Evolutionary conservation across 1,139 yeast genomes (phyloP).

Genomic region (Sugiyamaella novakii): DNA sequence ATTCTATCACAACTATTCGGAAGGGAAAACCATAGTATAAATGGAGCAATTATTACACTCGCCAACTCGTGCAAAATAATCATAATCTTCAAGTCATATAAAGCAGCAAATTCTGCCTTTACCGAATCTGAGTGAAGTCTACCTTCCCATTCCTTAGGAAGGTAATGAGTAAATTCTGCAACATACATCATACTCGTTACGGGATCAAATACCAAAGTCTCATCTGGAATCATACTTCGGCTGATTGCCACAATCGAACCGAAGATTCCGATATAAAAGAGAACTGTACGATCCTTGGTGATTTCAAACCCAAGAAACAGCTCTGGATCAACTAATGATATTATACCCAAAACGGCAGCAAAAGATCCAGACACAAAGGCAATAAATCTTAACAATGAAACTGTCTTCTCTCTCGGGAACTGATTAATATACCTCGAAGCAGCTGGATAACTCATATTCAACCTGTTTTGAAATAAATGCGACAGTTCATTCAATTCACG

Average conservation of each 20-base stretch:
- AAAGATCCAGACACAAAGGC: slow-evolving; percentile 87
- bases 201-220: slow-evolving; percentile 78
- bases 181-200: slow-evolving; percentile 79
- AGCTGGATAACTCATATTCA: slow-evolving; percentile 73
- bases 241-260: slow-evolving; percentile 83
- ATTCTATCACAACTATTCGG: slow-evolving; percentile 73
- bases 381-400: slow-evolving; percentile 61
- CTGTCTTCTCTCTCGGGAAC: slow-evolving; percentile 82
- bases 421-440: slow-evolving; percentile 86
- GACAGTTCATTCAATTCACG: slow-evolving; percentile 92
- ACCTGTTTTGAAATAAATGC: slow-evolving; percentile 78
- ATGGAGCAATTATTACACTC: slow-evolving; percentile 82
- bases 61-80: slow-evolving; percentile 77
- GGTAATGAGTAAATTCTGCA: slow-evolving; percentile 83
- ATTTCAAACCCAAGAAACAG: slow-evolving; percentile 87
- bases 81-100: slow-evolving; percentile 72
- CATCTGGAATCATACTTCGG: slow-evolving; percentile 60
- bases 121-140: slow-evolving; percentile 70
- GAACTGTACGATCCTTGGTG: slow-evolving; percentile 73
- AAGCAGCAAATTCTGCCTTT: slow-evolving; percentile 75
- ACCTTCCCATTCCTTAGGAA: slow-evolving; percentile 87
- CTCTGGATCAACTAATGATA: slow-evolving; percentile 90
- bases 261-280: slow-evolving; percentile 83
- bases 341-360: slow-evolving; percentile 80
- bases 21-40: slow-evolving; percentile 79